Conservation (phyloP, 73 alveolate genomes). For the Strombidium stylifer region DNA sequence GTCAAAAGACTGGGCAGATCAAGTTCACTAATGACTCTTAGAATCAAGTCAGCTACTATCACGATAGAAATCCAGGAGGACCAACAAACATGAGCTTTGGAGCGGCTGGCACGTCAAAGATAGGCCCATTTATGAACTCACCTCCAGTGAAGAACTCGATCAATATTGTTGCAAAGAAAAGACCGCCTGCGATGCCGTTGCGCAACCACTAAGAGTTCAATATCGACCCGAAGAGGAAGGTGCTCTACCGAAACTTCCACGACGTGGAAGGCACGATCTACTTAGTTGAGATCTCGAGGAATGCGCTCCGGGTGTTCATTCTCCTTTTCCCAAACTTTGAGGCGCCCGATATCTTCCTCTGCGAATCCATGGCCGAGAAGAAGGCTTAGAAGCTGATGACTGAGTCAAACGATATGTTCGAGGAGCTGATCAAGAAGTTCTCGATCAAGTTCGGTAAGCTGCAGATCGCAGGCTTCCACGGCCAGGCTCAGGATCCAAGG, state of each 20-base stretch:
- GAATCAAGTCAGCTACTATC: no score
- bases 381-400: slow-evolving; percentile 28
- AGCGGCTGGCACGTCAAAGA: neutral
- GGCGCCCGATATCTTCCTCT: neutral
- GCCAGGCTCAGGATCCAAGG: no score
- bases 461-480: slow-evolving; percentile 36
- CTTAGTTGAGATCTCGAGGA: slow-evolving; percentile 34
- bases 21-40: no score
- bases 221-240: slow-evolving; percentile 12
- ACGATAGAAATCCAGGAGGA: no score
- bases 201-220: slow-evolving; percentile 20
- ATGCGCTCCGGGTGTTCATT: slow-evolving; percentile 13
- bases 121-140: neutral
- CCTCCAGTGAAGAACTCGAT: neutral
- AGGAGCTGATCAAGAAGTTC: slow-evolving; percentile 28
- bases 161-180: slow-evolving; percentile 18
- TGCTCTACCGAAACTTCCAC: slow-evolving; percentile 37
- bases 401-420: slow-evolving; percentile 29
- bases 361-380: slow-evolving; percentile 16
- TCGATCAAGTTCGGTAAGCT: slow-evolving; percentile 19
- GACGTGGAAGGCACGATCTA: neutral
- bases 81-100: no score
- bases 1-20: neutral
- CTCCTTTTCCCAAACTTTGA: slow-evolving; percentile 35
- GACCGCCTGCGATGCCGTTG: slow-evolving; percentile 34